Evolutionary conservation across 2,329 filamentous ascomycete species (phyloP), one percentile per base, ranked within the genome.

Genomic region (Pseudocercospora pini-densiflorae): DNA sequence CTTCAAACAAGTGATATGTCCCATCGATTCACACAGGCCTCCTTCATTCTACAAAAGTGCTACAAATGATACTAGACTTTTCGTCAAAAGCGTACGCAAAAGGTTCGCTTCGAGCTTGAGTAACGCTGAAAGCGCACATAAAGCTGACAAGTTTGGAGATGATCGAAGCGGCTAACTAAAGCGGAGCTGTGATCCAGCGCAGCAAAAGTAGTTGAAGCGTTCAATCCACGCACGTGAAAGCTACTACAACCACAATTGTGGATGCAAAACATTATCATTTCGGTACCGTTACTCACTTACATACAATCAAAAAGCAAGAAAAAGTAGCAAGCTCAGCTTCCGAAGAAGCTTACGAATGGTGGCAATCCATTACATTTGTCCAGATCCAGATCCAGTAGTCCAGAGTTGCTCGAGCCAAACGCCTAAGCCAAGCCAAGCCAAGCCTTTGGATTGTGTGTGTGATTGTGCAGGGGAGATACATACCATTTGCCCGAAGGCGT

Each of bases 91-190:
- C 40, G 16, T 19, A n/a, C 36, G 14, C 36, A 16, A 5, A 8
- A 40, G 6, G 16, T 40, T 12, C 3, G 6, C 2, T 4, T 16
- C 9, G 36, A 40, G 36, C 36, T 40, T 40, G 14, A 40, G 4
- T 3, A 19, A 3, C 3, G 1, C 1, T 40, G 14, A n/a, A n/a
- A 16, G 36, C 14, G 14, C 14, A 5, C 36, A 16, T 2, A 43
- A 19, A 43, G 40, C 5, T 43, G 16, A 7, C 16, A 43, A 43
- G 40, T n/a, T 43, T 8, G n/a, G 8, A 19, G 5, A n/a, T 43
- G 16, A 7, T 8, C 2, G 1, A 3, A 43, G 1, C 5, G 7
- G 5, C 0, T 9, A 43, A 4, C 40, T 1, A 7, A 3, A 2
- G 33, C 16, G 40, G 40, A 43, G 14, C 1, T 40, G 36, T 1